Evolutionary conservation across 768 basidiomycete species (phyloP).

Genomic region (Lactarius sanguifluus): DNA sequence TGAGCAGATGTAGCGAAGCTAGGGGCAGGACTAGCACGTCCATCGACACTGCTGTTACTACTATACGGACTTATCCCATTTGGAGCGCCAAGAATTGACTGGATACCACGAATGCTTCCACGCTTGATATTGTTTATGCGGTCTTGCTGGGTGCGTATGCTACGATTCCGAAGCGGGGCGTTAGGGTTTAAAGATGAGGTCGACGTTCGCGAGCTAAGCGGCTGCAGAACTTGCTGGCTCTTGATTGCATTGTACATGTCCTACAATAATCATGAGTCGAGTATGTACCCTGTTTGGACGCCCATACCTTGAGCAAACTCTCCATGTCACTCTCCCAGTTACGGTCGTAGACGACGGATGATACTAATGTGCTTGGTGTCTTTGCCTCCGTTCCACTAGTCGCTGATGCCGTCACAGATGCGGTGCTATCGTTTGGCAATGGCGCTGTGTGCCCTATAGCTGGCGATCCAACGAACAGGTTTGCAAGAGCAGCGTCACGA

Average conservation of each 20-base stretch:
- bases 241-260: constrained; percentile 96
- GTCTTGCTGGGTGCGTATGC: constrained; percentile 65
- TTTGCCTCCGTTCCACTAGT: constrained; percentile 46
- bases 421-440: constrained; percentile 58
- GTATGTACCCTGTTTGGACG: constrained; percentile 15
- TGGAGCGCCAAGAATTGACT: constrained; percentile 69
- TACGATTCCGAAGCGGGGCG: constrained; percentile 59
- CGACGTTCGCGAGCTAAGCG: constrained; percentile 54
- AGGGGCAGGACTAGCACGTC: constrained; percentile 91
- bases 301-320: constrained; percentile 70
- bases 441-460: constrained; percentile 26
- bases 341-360: constrained; percentile 53
- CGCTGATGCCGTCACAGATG: constrained; percentile 53
- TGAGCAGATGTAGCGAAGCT: constrained; percentile 89
- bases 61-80: constrained; percentile 78
- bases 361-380: constrained; percentile 36
- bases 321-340: constrained; percentile 90
- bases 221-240: constrained; percentile 86
- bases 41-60: constrained; percentile 80
- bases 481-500: constrained; percentile 48
- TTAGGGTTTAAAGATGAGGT: constrained; percentile 60
- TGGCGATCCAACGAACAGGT: constrained; percentile 35
- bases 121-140: constrained; percentile 79
- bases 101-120: constrained; percentile 86
- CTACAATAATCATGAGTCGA: constrained; percentile 39